phyloP scores from a whole-genome alignment of 345 rosid species.

The Eucalyptus polyanthemos region DNA sequence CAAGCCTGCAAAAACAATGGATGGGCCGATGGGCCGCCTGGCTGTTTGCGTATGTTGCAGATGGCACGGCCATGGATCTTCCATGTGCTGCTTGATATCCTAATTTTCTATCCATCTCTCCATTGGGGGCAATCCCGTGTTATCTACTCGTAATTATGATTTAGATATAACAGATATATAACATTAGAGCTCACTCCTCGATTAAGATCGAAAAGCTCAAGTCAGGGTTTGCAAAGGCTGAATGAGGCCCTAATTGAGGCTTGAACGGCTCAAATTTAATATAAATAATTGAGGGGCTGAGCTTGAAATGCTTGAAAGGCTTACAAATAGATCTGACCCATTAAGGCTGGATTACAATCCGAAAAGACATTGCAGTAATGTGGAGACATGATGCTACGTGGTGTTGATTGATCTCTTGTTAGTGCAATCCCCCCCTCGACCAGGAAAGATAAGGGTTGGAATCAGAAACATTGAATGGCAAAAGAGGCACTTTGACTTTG shows the following conservation, averaged over 20 bases:
- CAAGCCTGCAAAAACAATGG: neutral
- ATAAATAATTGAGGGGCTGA: neutral
- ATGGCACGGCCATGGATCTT: neutral
- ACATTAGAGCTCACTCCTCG: neutral
- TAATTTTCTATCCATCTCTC: neutral
- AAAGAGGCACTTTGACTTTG: neutral
- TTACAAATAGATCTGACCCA: neutral
- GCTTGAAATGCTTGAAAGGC: fast-evolving
- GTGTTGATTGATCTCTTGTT: neutral
- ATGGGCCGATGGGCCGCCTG: neutral
- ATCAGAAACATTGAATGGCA: neutral
- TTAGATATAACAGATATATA: neutral
- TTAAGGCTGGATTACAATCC: neutral
- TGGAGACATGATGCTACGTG: neutral
- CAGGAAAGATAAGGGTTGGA: neutral
- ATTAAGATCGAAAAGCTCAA: neutral
- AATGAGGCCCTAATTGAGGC: neutral
- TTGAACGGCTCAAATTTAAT: neutral
- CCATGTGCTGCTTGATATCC: neutral
- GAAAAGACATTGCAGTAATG: neutral
- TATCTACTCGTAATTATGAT: neutral
- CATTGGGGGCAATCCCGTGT: neutral
- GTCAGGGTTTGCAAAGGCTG: neutral
- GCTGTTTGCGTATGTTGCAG: neutral
- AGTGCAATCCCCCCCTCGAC: neutral